These are phyloP conservation scores for Novymonas esmeraldas DNA, from an alignment of 208 protist species.

Conservation along the genomic window DNA sequence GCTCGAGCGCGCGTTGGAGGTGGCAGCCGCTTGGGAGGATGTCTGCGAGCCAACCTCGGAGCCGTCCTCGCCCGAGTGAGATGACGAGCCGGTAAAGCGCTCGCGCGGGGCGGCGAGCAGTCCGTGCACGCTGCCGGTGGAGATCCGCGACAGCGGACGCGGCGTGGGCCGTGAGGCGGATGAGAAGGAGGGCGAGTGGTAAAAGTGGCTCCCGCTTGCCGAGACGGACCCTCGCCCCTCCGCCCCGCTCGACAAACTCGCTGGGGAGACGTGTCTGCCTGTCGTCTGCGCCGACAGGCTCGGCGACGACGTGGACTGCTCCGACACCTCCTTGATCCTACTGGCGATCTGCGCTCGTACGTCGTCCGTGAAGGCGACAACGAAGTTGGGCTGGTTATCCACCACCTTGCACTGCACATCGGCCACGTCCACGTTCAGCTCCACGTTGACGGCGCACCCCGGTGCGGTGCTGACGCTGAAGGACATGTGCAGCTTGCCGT, in stretches of 20 bases:
- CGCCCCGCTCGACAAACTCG: background rate
- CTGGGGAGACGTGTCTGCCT: conserved; percentile 4
- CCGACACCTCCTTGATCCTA: conserved; percentile 65
- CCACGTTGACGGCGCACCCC: conserved; percentile 64
- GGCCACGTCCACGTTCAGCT: conserved; percentile 70
- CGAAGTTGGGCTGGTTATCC: conserved; percentile 75
- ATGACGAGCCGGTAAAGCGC: conserved; percentile 1
- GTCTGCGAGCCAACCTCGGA: conserved; percentile 19
- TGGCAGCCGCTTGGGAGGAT: conserved; percentile 1
- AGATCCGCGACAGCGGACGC: conserved; percentile 22
- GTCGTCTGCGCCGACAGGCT: conserved; percentile 6
- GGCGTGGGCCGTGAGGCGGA: conserved; percentile 12
- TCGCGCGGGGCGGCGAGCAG: conserved; percentile 24
- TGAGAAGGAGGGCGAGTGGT: conserved; percentile 29
- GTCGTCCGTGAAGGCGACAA: conserved; percentile 78
- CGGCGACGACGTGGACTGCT: conserved; percentile 16
- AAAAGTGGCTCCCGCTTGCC: conserved; percentile 33
- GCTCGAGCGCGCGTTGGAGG: background rate
- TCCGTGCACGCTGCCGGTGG: conserved; percentile 19
- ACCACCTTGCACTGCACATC: conserved; percentile 81
- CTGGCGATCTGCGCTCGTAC: conserved; percentile 64
- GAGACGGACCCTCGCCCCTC: conserved; percentile 2
- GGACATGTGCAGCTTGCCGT: conserved; percentile 75
- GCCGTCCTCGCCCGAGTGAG: conserved; percentile 16
- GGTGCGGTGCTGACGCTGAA: conserved; percentile 65